Evolutionary conservation across 805 yeast genomes (phyloP).

Genomic region (Brettanomyces naardenensis): DNA sequence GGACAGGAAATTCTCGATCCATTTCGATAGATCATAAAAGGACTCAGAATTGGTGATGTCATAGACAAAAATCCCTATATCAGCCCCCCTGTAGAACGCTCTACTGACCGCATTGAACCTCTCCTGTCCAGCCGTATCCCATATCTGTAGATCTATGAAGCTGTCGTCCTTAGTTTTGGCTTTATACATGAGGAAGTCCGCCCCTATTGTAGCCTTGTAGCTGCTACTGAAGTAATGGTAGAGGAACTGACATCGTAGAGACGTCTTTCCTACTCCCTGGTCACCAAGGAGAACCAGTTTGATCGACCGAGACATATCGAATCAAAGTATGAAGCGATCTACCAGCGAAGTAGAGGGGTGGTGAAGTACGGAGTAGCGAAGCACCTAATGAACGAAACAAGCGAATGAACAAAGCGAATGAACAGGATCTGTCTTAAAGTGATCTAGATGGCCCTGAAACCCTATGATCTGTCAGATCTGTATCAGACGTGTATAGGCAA

Average conservation of each 20-base stretch:
- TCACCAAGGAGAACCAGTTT: slow-evolving; percentile 53
- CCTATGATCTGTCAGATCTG: too few relatives aligned
- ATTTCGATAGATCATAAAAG: slow-evolving; percentile 33
- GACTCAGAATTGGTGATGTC: slow-evolving; percentile 47
- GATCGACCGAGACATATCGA: slow-evolving; percentile 17
- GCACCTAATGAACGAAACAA: too few relatives aligned
- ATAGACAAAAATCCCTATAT: slow-evolving; percentile 45
- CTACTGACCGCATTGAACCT: slow-evolving; percentile 61
- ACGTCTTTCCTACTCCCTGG: slow-evolving; percentile 54
- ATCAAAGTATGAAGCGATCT: too few relatives aligned
- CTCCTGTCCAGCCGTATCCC: slow-evolving; percentile 98
- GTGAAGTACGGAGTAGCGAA: too few relatives aligned
- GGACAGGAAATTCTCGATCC: slow-evolving; percentile 42
- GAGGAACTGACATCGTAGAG: slow-evolving; percentile 45
- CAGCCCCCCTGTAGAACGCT: slow-evolving; percentile 53
- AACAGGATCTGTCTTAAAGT: too few relatives aligned
- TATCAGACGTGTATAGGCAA: too few relatives aligned
- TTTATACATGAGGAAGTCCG: slow-evolving; percentile 44
- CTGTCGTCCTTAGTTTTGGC: slow-evolving; percentile 14
- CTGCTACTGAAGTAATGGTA: slow-evolving; percentile 48
- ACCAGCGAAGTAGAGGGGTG: too few relatives aligned
- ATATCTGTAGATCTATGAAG: slow-evolving; percentile 43
- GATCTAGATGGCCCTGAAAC: too few relatives aligned
- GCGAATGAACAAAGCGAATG: too few relatives aligned
- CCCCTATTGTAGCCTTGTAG: slow-evolving; percentile 53